phyloP scores from a whole-genome alignment of 352 stramenopile species.

The Pythium sukuiense region DNA sequence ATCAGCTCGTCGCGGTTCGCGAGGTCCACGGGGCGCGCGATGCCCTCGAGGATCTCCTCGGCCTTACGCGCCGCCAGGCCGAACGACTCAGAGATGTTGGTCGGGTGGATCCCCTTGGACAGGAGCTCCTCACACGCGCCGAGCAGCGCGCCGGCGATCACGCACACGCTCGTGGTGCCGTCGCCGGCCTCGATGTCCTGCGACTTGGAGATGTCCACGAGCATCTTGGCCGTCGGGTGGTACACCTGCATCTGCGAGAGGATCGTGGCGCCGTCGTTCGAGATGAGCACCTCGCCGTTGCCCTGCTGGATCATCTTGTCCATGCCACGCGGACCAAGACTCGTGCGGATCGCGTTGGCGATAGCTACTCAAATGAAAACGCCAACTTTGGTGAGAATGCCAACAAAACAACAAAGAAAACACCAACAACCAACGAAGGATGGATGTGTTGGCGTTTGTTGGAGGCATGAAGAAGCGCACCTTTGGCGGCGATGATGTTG shows the following conservation, averaged over 20 bases:
- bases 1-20: constrained; percentile 95
- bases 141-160: constrained; percentile 98
- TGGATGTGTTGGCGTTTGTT: not conserved
- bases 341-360: constrained; percentile 97
- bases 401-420: not conserved
- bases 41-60: constrained; percentile 88
- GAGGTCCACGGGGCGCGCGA: constrained; percentile 93
- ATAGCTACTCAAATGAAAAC: constrained; percentile 70
- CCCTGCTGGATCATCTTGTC: constrained; percentile 99
- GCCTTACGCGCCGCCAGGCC: constrained; percentile 88
- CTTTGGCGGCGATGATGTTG: constrained; percentile 99
- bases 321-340: constrained; percentile 97
- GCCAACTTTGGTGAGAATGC: constrained; percentile 1
- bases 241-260: constrained; percentile 98
- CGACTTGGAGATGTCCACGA: constrained; percentile 98
- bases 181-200: constrained; percentile 99
- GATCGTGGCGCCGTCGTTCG: constrained; percentile 99
- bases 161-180: constrained; percentile 97
- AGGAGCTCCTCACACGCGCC: constrained; percentile 93
- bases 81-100: constrained; percentile 97
- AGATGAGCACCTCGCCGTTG: constrained; percentile 99
- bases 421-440: not conserved
- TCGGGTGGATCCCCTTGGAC: constrained; percentile 97
- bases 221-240: constrained; percentile 99
- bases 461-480: constrained; percentile 35